These are phyloP conservation scores for Inosperma sp. DNA, from an alignment of 768 basidiomycete species.

Conservation along the genomic window DNA sequence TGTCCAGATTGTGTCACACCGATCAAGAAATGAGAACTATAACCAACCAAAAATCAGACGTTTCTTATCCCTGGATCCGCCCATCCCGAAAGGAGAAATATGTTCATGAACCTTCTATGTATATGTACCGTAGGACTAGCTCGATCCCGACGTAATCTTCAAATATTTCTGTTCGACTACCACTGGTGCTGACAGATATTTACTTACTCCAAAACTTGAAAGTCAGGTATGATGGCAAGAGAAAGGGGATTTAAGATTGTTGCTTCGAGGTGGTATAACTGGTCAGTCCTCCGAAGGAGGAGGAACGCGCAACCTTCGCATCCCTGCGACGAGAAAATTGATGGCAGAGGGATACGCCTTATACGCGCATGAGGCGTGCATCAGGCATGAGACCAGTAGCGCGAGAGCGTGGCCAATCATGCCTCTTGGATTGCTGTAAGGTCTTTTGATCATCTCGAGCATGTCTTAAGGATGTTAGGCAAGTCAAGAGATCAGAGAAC, in stretches of 20 bases:
- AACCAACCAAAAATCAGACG: too few relatives aligned
- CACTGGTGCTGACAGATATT: too few relatives aligned
- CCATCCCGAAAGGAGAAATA: too few relatives aligned
- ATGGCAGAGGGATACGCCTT: slow-evolving; percentile 40
- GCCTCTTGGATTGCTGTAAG: slow-evolving; percentile 24
- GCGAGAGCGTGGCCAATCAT: slow-evolving; percentile 51
- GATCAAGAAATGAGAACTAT: background rate
- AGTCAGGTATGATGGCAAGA: too few relatives aligned
- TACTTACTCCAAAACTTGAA: too few relatives aligned
- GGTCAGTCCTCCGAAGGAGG: slow-evolving; percentile 50
- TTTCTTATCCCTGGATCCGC: too few relatives aligned
- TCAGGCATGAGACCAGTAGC: slow-evolving; percentile 40
- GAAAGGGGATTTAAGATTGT: too few relatives aligned
- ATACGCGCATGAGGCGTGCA: slow-evolving; percentile 43
- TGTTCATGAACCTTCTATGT: too few relatives aligned
- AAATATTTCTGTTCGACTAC: too few relatives aligned
- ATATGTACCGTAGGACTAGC: too few relatives aligned
- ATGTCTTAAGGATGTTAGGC: slow-evolving; percentile 40
- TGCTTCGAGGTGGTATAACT: slow-evolving; percentile 40
- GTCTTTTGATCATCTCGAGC: slow-evolving; percentile 41
- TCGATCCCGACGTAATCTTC: too few relatives aligned
- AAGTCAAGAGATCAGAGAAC: slow-evolving; percentile 41
- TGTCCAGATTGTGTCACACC: background rate
- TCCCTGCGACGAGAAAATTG: slow-evolving; percentile 50
- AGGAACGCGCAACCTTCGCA: slow-evolving; percentile 48